A percentile compares a stretch with the other conserved stretches of the same genome.
These are phyloP conservation scores for Neodidymelliopsis sp. DNA, from an alignment of 2,329 filamentous ascomycete genomes.

Conservation along the genomic window DNA sequence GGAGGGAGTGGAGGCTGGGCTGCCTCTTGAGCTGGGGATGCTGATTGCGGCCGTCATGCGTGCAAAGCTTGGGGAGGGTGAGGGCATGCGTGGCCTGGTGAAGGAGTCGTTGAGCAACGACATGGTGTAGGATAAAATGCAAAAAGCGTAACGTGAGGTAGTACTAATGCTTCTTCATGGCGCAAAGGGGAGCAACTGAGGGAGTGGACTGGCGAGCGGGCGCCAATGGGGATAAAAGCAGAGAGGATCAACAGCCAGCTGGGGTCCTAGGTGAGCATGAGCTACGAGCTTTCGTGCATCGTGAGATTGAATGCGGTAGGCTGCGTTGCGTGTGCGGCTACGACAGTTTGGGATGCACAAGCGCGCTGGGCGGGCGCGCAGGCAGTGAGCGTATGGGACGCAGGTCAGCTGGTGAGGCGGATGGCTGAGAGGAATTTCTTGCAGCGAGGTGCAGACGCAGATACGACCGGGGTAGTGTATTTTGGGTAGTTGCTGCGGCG, in stretches of 20 bases:
- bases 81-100: slow-evolving; percentile 42
- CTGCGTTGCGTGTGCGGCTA: slow-evolving; percentile 28
- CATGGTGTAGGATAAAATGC: slow-evolving; percentile 25
- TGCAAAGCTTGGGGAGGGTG: slow-evolving; percentile 41
- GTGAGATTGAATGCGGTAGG: slow-evolving; percentile 35
- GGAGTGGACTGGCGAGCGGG: slow-evolving; percentile 32
- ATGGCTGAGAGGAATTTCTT: slow-evolving; percentile 20
- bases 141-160: slow-evolving; percentile 18
- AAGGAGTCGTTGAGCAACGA: slow-evolving; percentile 40
- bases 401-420: slow-evolving; percentile 36
- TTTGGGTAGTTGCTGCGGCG: slow-evolving; percentile 32
- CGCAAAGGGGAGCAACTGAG: slow-evolving; percentile 23
- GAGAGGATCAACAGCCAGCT: slow-evolving; percentile 39
- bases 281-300: slow-evolving; percentile 40
- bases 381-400: slow-evolving; percentile 15
- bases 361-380: slow-evolving; percentile 42
- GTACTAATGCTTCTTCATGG: slow-evolving; percentile 40
- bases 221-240: slow-evolving; percentile 37
- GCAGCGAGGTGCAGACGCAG: slow-evolving; percentile 20
- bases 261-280: slow-evolving; percentile 29
- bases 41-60: slow-evolving; percentile 42
- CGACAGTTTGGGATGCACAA: slow-evolving; percentile 34
- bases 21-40: slow-evolving; percentile 50
- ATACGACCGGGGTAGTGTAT: slow-evolving; percentile 20
- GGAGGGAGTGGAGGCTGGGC: slow-evolving; percentile 49